Evolutionary conservation across 2,329 filamentous ascomycete species (phyloP), one percentile per base, ranked within the genome.

Genomic region (Colletotrichum gigasporum): DNA sequence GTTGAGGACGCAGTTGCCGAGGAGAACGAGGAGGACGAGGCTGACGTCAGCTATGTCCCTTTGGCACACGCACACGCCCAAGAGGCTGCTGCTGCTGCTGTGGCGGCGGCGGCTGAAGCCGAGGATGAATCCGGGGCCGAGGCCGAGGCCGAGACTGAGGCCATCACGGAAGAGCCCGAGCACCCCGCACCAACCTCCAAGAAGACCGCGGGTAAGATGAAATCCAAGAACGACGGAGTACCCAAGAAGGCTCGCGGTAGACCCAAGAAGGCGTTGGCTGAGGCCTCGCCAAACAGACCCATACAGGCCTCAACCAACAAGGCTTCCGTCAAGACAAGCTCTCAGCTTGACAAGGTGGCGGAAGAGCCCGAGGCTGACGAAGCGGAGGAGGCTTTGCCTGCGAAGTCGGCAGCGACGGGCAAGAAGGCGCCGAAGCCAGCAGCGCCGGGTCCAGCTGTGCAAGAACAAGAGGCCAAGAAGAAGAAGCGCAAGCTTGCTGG

Each of bases 401-500:
- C 70, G 72, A 76, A 71, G 72, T 74, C 50, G 14, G 20, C 61
- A n/a, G 24, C 56, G 6, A 35, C 47, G 8, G 42, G 60, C 24
- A 68, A 69, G 42, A 59, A 67, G 26, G 24, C 39, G 6, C 11
- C 51, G n/a, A 54, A 56, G 6, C 63, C 71, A 5, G 51, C 57
- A 16, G 74, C 72, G 57, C 74, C 69, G 69, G 69, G 71, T 22
- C 55, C 55, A 18, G 68, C 71, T 47, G 72, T 68, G 78, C 70
- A 74, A 73, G 72, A 60, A 54, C 72, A 59, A 62, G 79, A 83
- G 67, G 79, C 76, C 6, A 86, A 83, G 75, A 89, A 87, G 73
- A 93, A 90, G 83, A 94, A 91, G 81, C 87, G 91, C 67, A 94
- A 93, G 76, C 78, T 93, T 5, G 81, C 92, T 2, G 88, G 89